These are phyloP conservation scores for Casuarina cunninghamiana DNA, from an alignment of 306 rosid species.

Conservation along the genomic window DNA sequence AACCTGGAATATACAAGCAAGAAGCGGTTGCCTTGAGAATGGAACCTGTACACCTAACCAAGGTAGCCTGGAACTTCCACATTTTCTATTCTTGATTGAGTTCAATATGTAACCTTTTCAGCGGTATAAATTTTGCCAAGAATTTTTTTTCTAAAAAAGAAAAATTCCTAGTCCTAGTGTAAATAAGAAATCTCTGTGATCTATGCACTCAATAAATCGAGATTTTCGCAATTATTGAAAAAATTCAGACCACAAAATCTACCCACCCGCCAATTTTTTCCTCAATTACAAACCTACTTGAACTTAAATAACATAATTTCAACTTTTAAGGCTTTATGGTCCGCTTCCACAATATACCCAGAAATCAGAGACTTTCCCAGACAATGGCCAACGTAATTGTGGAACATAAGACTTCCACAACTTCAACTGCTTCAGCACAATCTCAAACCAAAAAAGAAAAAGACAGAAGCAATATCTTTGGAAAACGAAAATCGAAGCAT, in stretches of 20 bases:
- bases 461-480: background rate
- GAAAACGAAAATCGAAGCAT: background rate
- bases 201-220: background rate
- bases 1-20: background rate
- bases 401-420: background rate
- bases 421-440: background rate
- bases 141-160: background rate
- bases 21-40: background rate
- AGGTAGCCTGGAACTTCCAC: background rate
- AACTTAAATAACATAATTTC: background rate
- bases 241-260: background rate
- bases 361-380: background rate
- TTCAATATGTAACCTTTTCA: background rate
- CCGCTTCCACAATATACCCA: background rate
- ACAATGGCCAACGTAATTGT: background rate
- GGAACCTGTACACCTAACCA: background rate
- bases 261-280: no score
- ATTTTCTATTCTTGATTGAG: background rate
- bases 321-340: background rate
- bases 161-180: background rate
- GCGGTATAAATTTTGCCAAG: background rate
- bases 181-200: background rate
- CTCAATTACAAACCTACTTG: background rate
- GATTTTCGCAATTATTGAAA: background rate
- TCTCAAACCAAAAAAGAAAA: background rate